Evolutionary conservation across 208 protist genomes (phyloP).

Genomic region (Trypanosoma cruzi): DNA sequence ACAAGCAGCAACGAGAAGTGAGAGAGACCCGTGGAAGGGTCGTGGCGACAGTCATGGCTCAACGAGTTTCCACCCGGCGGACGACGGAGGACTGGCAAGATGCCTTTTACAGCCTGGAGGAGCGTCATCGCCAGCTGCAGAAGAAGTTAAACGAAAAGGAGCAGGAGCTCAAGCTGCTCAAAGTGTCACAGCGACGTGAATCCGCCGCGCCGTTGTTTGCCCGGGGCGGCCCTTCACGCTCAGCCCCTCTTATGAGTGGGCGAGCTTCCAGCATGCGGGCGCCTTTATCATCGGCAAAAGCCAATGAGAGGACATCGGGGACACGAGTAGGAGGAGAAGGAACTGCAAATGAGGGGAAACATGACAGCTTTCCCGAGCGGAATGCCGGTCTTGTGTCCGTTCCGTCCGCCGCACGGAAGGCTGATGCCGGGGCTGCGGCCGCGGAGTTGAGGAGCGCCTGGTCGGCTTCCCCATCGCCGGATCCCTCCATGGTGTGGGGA

Average conservation of each 20-base stretch:
- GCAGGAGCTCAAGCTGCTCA: conserved; percentile 74
- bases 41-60: conserved; percentile 8
- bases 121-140: conserved; percentile 80
- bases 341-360: not conserved
- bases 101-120: conserved; percentile 75
- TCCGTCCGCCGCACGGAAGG: conserved; percentile 35
- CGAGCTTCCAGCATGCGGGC: not conserved
- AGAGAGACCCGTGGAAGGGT: not conserved
- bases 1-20: not conserved
- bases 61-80: not conserved
- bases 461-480: conserved; percentile 48
- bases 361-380: not conserved
- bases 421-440: conserved; percentile 13
- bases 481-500: conserved; percentile 90
- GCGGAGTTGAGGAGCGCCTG: conserved; percentile 35
- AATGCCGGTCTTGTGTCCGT: conserved; percentile 48
- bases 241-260: not conserved
- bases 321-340: not conserved
- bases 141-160: conserved; percentile 66
- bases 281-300: not conserved
- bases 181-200: conserved; percentile 61
- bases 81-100: conserved; percentile 78
- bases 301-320: not conserved
- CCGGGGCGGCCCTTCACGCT: not conserved
- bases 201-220: conserved; percentile 5